These are phyloP conservation scores for Oryza glumipatula DNA, from an alignment of 176 grass and related monocot species.

Conservation along the genomic window DNA sequence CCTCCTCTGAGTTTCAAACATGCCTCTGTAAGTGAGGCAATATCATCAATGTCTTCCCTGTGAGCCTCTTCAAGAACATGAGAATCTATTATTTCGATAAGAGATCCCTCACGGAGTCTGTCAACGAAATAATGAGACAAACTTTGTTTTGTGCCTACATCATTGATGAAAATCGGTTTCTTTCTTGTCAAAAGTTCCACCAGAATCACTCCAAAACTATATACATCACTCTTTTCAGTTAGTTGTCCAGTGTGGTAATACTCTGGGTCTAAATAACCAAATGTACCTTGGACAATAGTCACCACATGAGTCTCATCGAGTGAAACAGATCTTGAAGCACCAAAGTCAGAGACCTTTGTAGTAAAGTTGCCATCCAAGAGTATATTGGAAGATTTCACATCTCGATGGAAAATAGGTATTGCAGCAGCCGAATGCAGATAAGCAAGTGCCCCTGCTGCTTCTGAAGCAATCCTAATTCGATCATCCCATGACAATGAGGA, in stretches of 20 bases:
- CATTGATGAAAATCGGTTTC: conserved; percentile 53
- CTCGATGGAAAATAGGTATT: not conserved
- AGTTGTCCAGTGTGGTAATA: conserved; percentile 51
- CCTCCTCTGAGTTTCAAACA: conserved; percentile 45
- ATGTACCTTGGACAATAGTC: conserved; percentile 59
- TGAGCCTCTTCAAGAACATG: conserved; percentile 40
- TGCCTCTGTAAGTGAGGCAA: conserved; percentile 26
- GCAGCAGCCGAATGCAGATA: not conserved
- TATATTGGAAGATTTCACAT: not conserved
- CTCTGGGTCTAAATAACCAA: conserved; percentile 54
- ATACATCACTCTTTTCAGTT: conserved; percentile 62
- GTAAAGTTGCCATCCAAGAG: conserved; percentile 27
- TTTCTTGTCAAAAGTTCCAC: conserved; percentile 48
- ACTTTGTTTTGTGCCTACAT: conserved; percentile 31
- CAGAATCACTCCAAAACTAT: conserved; percentile 66
- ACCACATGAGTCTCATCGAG: conserved; percentile 55
- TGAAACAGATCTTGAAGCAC: conserved; percentile 55
- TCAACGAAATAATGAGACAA: conserved; percentile 48
- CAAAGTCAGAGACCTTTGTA: conserved; percentile 53
- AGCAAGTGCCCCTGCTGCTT: not conserved
- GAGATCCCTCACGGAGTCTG: not conserved
- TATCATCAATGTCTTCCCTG: conserved; percentile 31
- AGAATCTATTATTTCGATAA: conserved; percentile 31
- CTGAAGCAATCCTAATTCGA: not conserved
- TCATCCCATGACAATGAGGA: not conserved